Evolutionary conservation across 768 basidiomycete species (phyloP), one percentile per base, ranked within the genome.

Genomic region (Boletus eberwhitei): DNA sequence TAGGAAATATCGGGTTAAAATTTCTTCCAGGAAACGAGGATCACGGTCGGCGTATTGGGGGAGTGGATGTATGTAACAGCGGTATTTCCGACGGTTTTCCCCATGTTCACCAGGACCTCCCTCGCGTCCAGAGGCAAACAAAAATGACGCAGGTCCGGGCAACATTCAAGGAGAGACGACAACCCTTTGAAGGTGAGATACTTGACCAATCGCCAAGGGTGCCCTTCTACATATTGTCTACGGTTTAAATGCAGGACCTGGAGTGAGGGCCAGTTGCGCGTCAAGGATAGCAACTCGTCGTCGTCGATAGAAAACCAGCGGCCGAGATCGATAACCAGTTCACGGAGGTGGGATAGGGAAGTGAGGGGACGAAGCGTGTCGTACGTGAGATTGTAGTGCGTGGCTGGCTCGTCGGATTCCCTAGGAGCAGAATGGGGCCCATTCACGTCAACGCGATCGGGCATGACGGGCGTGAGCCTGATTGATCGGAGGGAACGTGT

Each of bases 221-320:
- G 16, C 6, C 9, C 32, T 11, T 16, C 32, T 12, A 17, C 7
- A 5, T 11, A 1, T 7, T 36, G 22, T 7, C n/a, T 4, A 7
- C 11, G 21, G 13, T 8, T 12, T 9, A 58, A 4, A n/a, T 7
- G 7, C 5, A 54, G 26, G n/a, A 5, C 3, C 7, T 24, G 51
- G 5, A 59, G 29, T 1, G 5, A 37, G 8, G 49, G 52, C 52
- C 59, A 59, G 21, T 43, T 51, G 14, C 46, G 45, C 9, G 48
- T 8, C 36, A 60, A 14, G 36, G 45, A 39, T 16, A 21, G 9
- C 22, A 55, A 32, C 8, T 44, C 40, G 19, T 48, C 45, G 1
- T 60, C 52, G 26, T 59, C 43, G 14, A 59, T 31, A 4, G 51
- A 46, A n/a, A 53, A 24, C 50, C 49, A 58, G 16, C 3, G 13